A percentile compares a stretch with the other conserved stretches of the same genome.
Conservation (phyloP, 495 filamentous ascomycete genomes). For the Lasiosphaeria ovina region DNA sequence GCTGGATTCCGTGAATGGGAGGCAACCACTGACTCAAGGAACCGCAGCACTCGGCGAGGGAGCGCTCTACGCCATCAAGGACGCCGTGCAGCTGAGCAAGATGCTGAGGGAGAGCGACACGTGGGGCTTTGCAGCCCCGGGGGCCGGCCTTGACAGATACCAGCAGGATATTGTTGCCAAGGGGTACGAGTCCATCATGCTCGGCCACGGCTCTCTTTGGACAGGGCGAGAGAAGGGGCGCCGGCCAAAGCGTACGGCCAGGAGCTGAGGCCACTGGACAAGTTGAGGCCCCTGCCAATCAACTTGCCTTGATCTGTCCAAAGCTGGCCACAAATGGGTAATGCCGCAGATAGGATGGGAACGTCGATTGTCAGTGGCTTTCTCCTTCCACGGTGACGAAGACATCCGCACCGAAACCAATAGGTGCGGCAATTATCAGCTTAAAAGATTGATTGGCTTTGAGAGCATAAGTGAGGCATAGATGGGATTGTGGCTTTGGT, state of each 20-base stretch:
- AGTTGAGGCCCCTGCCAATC: conserved; percentile 13
- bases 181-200: conserved; percentile 17
- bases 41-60: conserved; percentile 35
- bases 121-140: conserved; percentile 4
- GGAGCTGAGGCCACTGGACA: conserved; percentile 7
- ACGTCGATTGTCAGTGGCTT: no score
- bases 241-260: conserved; percentile 17
- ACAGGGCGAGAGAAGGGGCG: not conserved
- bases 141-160: conserved; percentile 18
- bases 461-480: no score
- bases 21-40: not conserved
- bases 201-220: not conserved
- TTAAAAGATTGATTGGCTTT: no score
- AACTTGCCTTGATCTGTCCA: not conserved
- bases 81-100: conserved; percentile 26
- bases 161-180: conserved; percentile 16
- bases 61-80: conserved; percentile 30
- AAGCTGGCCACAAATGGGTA: not conserved
- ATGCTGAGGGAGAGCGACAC: conserved; percentile 18
- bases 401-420: no score
- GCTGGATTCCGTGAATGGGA: not conserved
- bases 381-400: no score
- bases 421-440: no score
- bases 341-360: no score
- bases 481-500: no score